A percentile compares a stretch with the other conserved stretches of the same genome.
phyloP scores from a whole-genome alignment of 106 monocot species.

The Ottelia alismoides region DNA sequence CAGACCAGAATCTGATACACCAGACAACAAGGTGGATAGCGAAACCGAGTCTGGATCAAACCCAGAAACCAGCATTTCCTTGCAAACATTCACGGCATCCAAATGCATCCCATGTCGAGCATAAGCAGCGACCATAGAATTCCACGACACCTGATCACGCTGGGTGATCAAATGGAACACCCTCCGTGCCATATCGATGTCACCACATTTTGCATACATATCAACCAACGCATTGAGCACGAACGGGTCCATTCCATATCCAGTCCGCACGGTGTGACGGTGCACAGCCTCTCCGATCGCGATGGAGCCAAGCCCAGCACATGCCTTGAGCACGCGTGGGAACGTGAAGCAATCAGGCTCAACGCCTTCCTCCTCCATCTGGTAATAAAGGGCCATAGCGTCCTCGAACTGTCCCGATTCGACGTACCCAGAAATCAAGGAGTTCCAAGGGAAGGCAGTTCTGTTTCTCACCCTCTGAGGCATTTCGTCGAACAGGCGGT shows the following conservation, averaged over 20 bases:
- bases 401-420: conserved; percentile 39
- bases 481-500: conserved; percentile 69
- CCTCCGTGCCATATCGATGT: conserved; percentile 30
- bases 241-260: conserved; percentile 36
- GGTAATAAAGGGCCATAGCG: conserved; percentile 63
- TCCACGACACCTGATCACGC: conserved; percentile 46
- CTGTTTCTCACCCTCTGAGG: conserved; percentile 7
- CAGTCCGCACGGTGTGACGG: conserved; percentile 37
- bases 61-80: conserved; percentile 28
- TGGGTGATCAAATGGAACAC: conserved; percentile 36
- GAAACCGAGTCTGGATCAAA: conserved; percentile 35
- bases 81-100: conserved; percentile 26
- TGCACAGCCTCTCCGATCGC: conserved; percentile 41
- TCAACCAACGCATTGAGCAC: conserved; percentile 63
- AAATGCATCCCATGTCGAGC: conserved; percentile 34
- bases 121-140: conserved; percentile 56
- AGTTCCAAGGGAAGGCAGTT: conserved; percentile 57
- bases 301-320: conserved; percentile 48
- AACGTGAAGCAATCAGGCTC: conserved; percentile 61
- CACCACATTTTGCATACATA: conserved; percentile 86
- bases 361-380: conserved; percentile 75
- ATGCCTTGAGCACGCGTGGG: conserved; percentile 70
- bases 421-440: conserved; percentile 52
- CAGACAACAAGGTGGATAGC: conserved; percentile 42
- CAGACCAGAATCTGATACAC: not conserved